phyloP scores from a whole-genome alignment of 1,284 basidiomycete genomes.

The Ustilago cynodontis region DNA sequence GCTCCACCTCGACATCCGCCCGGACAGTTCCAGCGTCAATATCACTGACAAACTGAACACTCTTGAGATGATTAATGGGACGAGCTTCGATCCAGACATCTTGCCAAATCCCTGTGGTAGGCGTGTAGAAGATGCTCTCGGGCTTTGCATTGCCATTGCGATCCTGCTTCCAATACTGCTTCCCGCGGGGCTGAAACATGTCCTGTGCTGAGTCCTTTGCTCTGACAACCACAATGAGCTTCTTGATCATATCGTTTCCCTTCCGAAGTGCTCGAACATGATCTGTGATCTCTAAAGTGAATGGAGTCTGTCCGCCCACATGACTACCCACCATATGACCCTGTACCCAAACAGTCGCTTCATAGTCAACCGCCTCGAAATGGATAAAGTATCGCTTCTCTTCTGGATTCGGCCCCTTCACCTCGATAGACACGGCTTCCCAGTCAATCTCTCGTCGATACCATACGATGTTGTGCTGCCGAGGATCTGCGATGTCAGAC shows the following conservation, averaged over 20 bases:
- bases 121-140: conserved; percentile 56
- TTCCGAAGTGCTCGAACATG: conserved; percentile 1
- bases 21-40: conserved; percentile 50
- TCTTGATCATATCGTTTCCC: background rate
- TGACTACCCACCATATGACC: conserved; percentile 31
- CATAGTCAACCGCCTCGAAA: conserved; percentile 58
- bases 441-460: conserved; percentile 14
- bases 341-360: conserved; percentile 44
- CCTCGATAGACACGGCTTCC: background rate
- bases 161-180: conserved; percentile 57
- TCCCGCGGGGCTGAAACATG: conserved; percentile 49
- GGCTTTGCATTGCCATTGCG: conserved; percentile 9
- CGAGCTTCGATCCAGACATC: conserved; percentile 44
- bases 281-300: conserved; percentile 44
- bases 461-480: conserved; percentile 27
- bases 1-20: conserved; percentile 34
- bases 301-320: conserved; percentile 32
- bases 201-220: conserved; percentile 40
- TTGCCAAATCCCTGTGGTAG: conserved; percentile 58
- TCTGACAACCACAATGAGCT: conserved; percentile 30
- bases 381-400: conserved; percentile 32
- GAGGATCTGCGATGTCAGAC: conserved; percentile 16
- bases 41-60: conserved; percentile 28
- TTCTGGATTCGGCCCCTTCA: background rate
- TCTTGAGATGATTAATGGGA: conserved; percentile 22